phyloP scores from a whole-genome alignment of 2,329 filamentous ascomycete genomes.

The Colletotrichum zoysiae region DNA sequence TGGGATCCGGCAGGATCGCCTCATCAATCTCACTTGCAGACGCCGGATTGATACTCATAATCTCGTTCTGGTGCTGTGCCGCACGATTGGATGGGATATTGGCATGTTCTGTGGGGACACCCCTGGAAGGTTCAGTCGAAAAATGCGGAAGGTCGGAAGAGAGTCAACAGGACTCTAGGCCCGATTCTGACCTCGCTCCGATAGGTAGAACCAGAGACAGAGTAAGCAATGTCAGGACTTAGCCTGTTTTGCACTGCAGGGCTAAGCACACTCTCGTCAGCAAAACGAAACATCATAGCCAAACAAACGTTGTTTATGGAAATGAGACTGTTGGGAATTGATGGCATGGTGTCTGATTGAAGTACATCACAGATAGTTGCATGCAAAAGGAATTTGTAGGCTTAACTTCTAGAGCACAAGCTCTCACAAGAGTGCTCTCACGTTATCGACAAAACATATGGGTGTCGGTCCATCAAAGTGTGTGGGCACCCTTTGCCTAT shows the following conservation, averaged over 20 bases:
- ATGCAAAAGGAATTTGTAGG: background rate
- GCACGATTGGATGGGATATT: slow-evolving; percentile 10
- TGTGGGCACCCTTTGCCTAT: background rate
- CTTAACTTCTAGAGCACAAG: background rate
- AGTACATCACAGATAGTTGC: background rate
- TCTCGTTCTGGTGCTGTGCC: background rate
- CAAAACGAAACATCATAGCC: background rate
- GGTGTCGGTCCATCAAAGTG: background rate
- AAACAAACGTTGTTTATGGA: background rate
- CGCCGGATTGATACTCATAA: background rate
- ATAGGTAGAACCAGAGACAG: background rate
- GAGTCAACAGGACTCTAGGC: slow-evolving; percentile 4
- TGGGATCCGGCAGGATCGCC: background rate
- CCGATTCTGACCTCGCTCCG: slow-evolving; percentile 16
- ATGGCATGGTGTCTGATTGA: background rate
- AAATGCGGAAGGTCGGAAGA: slow-evolving; percentile 36
- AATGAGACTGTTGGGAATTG: background rate
- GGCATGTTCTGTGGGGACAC: slow-evolving; percentile 3
- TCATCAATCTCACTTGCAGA: background rate
- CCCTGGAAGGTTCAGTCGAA: slow-evolving; percentile 6
- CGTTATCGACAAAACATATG: background rate
- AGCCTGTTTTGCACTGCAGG: background rate
- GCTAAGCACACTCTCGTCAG: background rate
- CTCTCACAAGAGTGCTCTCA: background rate
- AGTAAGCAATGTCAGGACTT: background rate